Percentiles rank a stretch among this genome's conserved stretches.
Conservation (phyloP, 805 yeast species). For the Lachancea dasiensis region DNA sequence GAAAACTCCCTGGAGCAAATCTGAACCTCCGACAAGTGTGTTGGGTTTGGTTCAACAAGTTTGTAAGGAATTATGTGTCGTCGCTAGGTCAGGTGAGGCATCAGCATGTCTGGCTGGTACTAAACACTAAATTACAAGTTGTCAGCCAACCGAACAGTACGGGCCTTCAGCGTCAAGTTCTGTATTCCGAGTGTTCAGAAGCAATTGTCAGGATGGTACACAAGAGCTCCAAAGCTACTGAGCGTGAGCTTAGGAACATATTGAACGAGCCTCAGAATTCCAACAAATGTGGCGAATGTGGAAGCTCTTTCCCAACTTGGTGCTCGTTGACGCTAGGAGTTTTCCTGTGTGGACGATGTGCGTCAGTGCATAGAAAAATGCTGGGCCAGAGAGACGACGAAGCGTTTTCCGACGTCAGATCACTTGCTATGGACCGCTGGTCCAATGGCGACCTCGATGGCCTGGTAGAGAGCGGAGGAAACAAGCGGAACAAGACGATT, state of each 20-base stretch:
- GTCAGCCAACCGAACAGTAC: too few relatives aligned
- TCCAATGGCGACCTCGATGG: conserved; percentile 45
- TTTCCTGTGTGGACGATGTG: conserved; percentile 80
- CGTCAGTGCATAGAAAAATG: conserved; percentile 60
- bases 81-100: too few relatives aligned
- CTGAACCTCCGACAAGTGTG: too few relatives aligned
- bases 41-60: too few relatives aligned
- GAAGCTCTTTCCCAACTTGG: conserved; percentile 53
- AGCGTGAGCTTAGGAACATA: conserved; percentile 50
- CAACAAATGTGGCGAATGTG: conserved; percentile 79
- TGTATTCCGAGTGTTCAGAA: too few relatives aligned
- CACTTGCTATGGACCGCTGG: conserved; percentile 73
- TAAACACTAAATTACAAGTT: too few relatives aligned
- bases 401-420: conserved; percentile 60
- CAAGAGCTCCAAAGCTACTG: conserved; percentile 22
- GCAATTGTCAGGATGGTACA: conserved; percentile 7
- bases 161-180: too few relatives aligned
- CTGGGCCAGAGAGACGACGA: conserved; percentile 41
- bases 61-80: too few relatives aligned
- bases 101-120: too few relatives aligned
- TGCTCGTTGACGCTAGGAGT: conserved; percentile 46
- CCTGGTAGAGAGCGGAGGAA: conserved; percentile 45
- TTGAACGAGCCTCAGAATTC: conserved; percentile 53
- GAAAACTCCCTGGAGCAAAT: too few relatives aligned
- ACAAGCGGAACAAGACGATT: conserved; percentile 47